phyloP scores from a whole-genome alignment of 2,329 filamentous ascomycete species.

The Stachybotrys elegans region DNA sequence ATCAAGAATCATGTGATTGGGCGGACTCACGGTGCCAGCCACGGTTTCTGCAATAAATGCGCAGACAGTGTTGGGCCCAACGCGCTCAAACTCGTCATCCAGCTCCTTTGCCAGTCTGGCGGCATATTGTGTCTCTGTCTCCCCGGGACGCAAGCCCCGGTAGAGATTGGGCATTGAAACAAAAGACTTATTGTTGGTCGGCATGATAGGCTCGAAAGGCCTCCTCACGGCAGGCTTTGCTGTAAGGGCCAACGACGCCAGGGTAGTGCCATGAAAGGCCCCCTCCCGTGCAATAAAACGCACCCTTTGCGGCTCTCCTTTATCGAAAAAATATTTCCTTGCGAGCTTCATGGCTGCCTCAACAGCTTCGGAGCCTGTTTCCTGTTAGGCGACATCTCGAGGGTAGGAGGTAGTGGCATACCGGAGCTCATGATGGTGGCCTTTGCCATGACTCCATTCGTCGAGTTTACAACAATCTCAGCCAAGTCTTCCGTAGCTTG shows the following conservation, averaged over 20 bases:
- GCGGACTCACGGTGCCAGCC: not conserved
- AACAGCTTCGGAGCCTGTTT: conserved; percentile 44
- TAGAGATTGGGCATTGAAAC: conserved; percentile 9
- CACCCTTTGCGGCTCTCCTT: conserved; percentile 20
- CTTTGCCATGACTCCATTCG: conserved; percentile 25
- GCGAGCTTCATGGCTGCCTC: conserved; percentile 41
- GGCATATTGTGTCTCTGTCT: conserved; percentile 35
- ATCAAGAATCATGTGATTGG: not conserved
- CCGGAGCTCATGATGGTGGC: conserved; percentile 30
- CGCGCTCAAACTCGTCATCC: conserved; percentile 38
- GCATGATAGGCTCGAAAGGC: not conserved
- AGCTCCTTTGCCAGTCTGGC: conserved; percentile 35
- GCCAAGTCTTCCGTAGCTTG: conserved; percentile 14
- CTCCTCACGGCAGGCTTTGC: not conserved
- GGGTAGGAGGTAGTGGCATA: conserved; percentile 11
- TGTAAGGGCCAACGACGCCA: not conserved
- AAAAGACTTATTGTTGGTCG: not conserved
- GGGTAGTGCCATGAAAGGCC: conserved; percentile 37
- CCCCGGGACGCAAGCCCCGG: conserved; percentile 14
- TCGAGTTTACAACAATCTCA: conserved; percentile 21
- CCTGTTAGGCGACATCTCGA: not conserved
- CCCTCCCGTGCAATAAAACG: conserved; percentile 33
- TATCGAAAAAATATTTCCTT: conserved; percentile 37
- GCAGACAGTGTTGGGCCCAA: conserved; percentile 40
- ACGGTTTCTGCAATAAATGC: conserved; percentile 48